Conservation (phyloP, 345 rosid species). For the Hypericum androsaemum region DNA sequence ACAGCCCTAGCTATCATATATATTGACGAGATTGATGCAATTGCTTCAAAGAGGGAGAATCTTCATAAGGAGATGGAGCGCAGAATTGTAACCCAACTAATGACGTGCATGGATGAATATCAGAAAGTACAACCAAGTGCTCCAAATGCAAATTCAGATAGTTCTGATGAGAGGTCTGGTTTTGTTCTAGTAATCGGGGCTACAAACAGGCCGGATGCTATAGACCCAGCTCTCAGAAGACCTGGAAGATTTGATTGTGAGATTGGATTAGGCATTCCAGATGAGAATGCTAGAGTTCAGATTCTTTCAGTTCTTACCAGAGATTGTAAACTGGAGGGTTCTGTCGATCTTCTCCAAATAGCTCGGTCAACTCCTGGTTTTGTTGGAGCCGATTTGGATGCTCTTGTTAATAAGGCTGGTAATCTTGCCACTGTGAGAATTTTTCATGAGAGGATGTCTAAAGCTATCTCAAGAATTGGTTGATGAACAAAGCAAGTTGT, state of each 20-base stretch:
- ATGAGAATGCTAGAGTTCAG: slow-evolving; percentile 69
- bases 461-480: slow-evolving; percentile 26
- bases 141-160: slow-evolving; percentile 21
- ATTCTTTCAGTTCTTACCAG: slow-evolving; percentile 61
- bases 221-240: slow-evolving; percentile 85
- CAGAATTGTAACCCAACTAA: slow-evolving; percentile 79
- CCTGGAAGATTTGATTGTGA: slow-evolving; percentile 94
- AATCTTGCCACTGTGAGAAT: slow-evolving; percentile 64
- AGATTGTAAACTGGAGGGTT: slow-evolving; percentile 60
- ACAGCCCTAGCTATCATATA: slow-evolving; percentile 83
- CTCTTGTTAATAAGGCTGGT: slow-evolving; percentile 75
- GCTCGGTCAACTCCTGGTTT: slow-evolving; percentile 94
- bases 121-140: slow-evolving; percentile 31
- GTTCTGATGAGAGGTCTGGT: slow-evolving; percentile 29
- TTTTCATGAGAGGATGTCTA: slow-evolving; percentile 40
- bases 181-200: slow-evolving; percentile 92
- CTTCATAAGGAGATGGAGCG: slow-evolving; percentile 89
- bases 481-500: slow-evolving; percentile 34
- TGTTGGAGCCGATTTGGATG: slow-evolving; percentile 90
- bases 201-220: slow-evolving; percentile 86
- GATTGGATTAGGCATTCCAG: slow-evolving; percentile 71
- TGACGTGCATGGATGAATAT: slow-evolving; percentile 93
- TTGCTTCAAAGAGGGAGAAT: slow-evolving; percentile 85
- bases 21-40: slow-evolving; percentile 93
- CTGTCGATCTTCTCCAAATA: slow-evolving; percentile 62